Base-by-base conservation (phyloP, 2,329 filamentous ascomycete species). In the Ceratocystiopsis brevicomis region DNA sequence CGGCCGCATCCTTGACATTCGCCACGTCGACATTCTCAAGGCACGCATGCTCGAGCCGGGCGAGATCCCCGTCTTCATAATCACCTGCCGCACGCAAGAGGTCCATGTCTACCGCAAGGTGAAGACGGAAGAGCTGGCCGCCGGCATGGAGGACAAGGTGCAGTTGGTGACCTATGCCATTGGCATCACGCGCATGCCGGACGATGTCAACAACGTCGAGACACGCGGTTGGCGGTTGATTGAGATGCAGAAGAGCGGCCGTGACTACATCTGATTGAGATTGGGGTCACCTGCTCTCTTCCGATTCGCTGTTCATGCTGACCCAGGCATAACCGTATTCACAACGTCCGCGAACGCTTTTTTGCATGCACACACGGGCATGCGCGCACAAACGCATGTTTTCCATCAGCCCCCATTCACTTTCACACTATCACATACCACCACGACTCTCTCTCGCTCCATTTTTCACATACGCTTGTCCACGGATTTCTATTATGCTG, bases 141-240 rank as follows among this genome's bases (percentile, higher is more conserved):
- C 88, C 13, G 90, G 90, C 38, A 96, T 95, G 86, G 90, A 98
- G 62, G 90, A 98, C 63, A 92, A 87, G 65, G 90, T 98, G 19
- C 90, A 98, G 63, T 78, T 94, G 52, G 90, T 98, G 52, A 96
- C 90, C 2, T 98, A 98, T 57, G 90, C 88, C 49, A 96, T 98
- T 53, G 90, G 90, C 53, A 81, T 98, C 47, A 98, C 90, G 4
- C 72, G 90, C 51, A 77, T 93, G 47, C 79, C 90, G 2, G 90
- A 98, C 58, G 90, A 98, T 53, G 88, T 96, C 52, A 88, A 79
- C 67, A 96, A 98, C 61, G 83, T 86, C 2, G 90, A 98, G 66
- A 98, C 90, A 12, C 74, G 87, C 56, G 90, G 90, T 32, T 98
- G 90, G 90, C 79, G 88, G 55, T 67, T 98, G 60, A 96, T 98